Evolutionary conservation across 768 basidiomycete species (phyloP), one percentile per base, ranked within the genome.

Genomic region (Rhizopogon sp.): DNA sequence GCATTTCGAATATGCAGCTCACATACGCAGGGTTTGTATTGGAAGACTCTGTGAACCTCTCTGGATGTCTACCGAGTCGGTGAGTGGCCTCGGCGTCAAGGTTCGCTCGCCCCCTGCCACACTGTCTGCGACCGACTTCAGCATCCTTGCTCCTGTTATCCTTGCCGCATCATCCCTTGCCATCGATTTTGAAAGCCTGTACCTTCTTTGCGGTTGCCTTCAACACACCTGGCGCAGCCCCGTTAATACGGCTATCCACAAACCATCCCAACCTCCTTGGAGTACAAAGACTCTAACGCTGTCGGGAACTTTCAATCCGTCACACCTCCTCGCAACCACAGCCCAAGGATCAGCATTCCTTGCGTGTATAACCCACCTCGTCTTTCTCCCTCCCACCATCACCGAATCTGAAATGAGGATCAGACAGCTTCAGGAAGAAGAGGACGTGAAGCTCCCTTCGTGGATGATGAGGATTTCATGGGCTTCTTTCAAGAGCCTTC

Each of bases 21-120:
- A 66, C 29, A 63, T 76, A 6, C 68, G 64, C 6, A 67, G 65
- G 25, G 66, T 76, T 39, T 76, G 72, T 71, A 62, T 65, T 47
- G 69, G 66, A 16, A 59, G 65, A 22, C 70, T 65, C 58, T 63
- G 56, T 52, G 64, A 64, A 40, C 58, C 66, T 14, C 53, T 29
- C 52, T 3, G 9, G 13, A 1, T 7, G 42, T 1, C 13, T 20
- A 11, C 10, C 20, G 13, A 11, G 67, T 67, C 50, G 52, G 25
- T 25, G 39, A 20, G 52, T 62, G 14, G 62, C 17, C 11, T 39
- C 31, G 7, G 8, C 7, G 39, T 13, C 13, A 5, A 14, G 25
- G 25, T 25, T 4, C 25, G 25, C 25, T 25, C 25, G 25, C 25
- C 25, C 25, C 25, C 25, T 5, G 25, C 25, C 25, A 25, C 25